A percentile compares a stretch with the other conserved stretches of the same genome.
Conservation (phyloP, 2,329 filamentous ascomycete species). For the Aspergillus neotritici region DNA sequence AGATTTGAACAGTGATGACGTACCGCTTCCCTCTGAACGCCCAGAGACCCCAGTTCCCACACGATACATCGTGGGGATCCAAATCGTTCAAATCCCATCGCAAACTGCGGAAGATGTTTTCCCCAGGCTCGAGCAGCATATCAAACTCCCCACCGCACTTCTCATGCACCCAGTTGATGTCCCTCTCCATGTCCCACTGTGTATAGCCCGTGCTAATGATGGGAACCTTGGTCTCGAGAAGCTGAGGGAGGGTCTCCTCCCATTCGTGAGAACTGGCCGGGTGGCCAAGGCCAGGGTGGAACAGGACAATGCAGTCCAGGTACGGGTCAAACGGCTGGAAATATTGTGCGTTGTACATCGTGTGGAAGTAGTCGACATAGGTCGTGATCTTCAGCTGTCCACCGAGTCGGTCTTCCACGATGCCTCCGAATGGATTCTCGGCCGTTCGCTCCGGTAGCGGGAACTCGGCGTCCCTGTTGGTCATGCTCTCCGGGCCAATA, state of each 20-base stretch:
- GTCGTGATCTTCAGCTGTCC: conserved; percentile 94
- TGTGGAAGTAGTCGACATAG: conserved; percentile 97
- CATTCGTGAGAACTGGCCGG: conserved; percentile 91
- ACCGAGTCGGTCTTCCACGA: conserved; percentile 85
- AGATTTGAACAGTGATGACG: conserved; percentile 21
- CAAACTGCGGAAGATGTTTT: conserved; percentile 89
- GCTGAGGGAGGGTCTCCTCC: conserved; percentile 79
- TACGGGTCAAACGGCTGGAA: conserved; percentile 97
- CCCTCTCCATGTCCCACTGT: conserved; percentile 86
- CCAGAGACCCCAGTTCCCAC: conserved; percentile 97
- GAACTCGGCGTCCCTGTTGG: conserved; percentile 87
- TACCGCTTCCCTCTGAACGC: conserved; percentile 96
- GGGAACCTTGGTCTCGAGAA: conserved; percentile 92
- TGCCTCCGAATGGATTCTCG: conserved; percentile 83
- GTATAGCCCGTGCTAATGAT: conserved; percentile 95
- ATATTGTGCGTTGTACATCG: conserved; percentile 80
- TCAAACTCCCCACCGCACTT: conserved; percentile 88
- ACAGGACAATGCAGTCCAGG: conserved; percentile 95
- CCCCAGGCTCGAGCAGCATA: conserved; percentile 80
- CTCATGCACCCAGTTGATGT: conserved; percentile 83
- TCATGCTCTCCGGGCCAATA: conserved; percentile 93
- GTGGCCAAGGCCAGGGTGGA: conserved; percentile 94
- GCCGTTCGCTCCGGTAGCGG: conserved; percentile 81
- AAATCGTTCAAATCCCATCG: conserved; percentile 96
- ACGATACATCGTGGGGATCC: conserved; percentile 88